phyloP scores from a whole-genome alignment of 768 basidiomycete genomes.

The Boletus sp. region DNA sequence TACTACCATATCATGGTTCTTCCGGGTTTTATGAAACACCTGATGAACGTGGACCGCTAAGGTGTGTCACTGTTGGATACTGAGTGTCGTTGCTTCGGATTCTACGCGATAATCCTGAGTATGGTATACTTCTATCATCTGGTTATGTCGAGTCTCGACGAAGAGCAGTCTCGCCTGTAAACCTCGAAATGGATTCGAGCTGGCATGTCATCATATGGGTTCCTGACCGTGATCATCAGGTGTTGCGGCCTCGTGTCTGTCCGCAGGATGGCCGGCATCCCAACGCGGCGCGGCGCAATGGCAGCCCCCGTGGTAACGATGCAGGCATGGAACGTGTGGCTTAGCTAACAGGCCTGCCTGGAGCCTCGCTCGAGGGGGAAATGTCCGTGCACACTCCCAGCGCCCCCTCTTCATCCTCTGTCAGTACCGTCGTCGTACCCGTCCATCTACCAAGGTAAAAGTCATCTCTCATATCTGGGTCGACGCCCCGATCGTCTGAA shows the following conservation, averaged over 20 bases:
- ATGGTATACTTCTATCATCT: no score
- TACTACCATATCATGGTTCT: neutral
- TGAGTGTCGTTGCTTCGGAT: no score
- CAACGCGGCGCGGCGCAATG: neutral
- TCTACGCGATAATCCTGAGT: no score
- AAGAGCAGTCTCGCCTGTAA: no score
- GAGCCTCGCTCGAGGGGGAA: neutral
- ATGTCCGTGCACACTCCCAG: neutral
- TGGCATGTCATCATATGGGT: neutral
- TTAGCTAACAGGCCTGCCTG: conserved; percentile 17
- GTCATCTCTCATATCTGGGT: neutral
- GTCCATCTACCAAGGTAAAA: no score
- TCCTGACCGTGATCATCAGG: neutral
- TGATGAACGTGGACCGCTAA: no score
- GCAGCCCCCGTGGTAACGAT: neutral
- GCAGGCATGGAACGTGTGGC: conserved; percentile 12
- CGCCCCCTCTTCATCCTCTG: neutral
- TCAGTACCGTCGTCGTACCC: neutral
- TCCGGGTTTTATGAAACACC: no score
- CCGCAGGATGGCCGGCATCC: neutral
- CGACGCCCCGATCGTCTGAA: neutral
- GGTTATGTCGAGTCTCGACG: no score
- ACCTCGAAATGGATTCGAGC: neutral
- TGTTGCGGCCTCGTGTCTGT: conserved; percentile 7
- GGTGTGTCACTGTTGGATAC: no score